Evolutionary conservation across 192 early-diverging fungal genomes (phyloP), one percentile per base, ranked within the genome.

Genomic region (Gamsiella multidivaricata): DNA sequence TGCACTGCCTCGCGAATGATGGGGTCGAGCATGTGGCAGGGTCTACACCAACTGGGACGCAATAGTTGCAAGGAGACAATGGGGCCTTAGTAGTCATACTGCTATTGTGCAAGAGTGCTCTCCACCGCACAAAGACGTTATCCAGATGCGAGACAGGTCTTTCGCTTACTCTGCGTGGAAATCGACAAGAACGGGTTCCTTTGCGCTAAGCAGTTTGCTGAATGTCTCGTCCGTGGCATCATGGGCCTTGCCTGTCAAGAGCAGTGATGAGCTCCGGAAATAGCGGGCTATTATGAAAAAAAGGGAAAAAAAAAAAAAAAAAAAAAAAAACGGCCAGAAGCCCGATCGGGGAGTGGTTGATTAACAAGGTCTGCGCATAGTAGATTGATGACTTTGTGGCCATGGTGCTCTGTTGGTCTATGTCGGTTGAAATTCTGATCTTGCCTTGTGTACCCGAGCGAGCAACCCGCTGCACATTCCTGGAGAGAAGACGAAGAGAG

Each of bases 11-110:
- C 86, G 9, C 85, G 73, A 23, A 96, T 78, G 23, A 91, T 69
- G 20, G 94, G 94, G 9, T 86, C 89, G 8, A 96, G 78, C 72
- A 92, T 80, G 41, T 87, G 88, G 82, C 95, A 96, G 17, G 94
- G 94, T 50, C 89, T 87, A 72, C 94, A 95, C 95, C 95, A 96
- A 34, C 90, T 89, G 49, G 22, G 14, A 41, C 39, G 39, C 14
- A 41, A 14, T 14, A 14, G 39, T 41, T 41, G 39, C n/a, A n/a
- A n/a, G n/a, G n/a, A n/a, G n/a, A n/a, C n/a, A n/a, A n/a, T n/a
- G n/a, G n/a, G n/a, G n/a, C n/a, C n/a, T n/a, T n/a, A n/a, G n/a
- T n/a, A n/a, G n/a, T n/a, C n/a, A n/a, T n/a, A n/a, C n/a, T n/a
- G n/a, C n/a, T n/a, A n/a, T n/a, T n/a, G n/a, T n/a, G n/a, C n/a